Base-by-base conservation (phyloP, 2,329 filamentous ascomycete genomes). In the Stenocarpella maydis region DNA sequence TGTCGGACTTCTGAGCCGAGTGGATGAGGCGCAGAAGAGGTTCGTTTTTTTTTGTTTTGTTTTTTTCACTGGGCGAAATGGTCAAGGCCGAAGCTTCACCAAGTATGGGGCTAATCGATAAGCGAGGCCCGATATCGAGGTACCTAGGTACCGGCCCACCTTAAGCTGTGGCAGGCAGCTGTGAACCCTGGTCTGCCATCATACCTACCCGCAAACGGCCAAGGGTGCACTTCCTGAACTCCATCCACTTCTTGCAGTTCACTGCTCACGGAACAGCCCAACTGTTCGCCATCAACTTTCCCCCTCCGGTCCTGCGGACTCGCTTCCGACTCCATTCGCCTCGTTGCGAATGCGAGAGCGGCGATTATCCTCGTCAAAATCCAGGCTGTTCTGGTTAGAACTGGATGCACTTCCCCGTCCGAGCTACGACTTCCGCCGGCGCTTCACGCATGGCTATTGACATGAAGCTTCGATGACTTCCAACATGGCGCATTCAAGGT, bases 401-500 rank as follows among this genome's bases (percentile, higher is more conserved):
- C 53, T 70, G 64, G 39, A 54, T n/a, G 28, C 17, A 19, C 26
- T 67, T 55, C 65, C 28, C 47, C 50, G 50, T 60, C 65, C 39
- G 26, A n/a, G 63, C 55, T 49, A 53, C 50, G 21, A 43, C 39
- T 52, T 45, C 43, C 37, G 55, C 28, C 26, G 58, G 58, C 58
- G 28, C 26, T 63, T 63, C 43, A 49, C 21, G 43, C 50, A 69
- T 69, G 63, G 67, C 63, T 72, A 70, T 72, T 75, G 74, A 74
- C 75, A 78, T 78, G 77, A 73, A 67, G 72, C 66, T 72, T 67
- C 69, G 71, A 55, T 71, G 69, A 71, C 73, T 71, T 72, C 67
- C 73, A 75, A 73, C 71, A 80, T 80, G 78, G 77, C 75, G 71
- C 73, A 77, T 71, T 71, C 72, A 47, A 69, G 73, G 71, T 67